Evolutionary conservation across 257 asterid species (phyloP).

Genomic region (Ophiorrhiza pumila): DNA sequence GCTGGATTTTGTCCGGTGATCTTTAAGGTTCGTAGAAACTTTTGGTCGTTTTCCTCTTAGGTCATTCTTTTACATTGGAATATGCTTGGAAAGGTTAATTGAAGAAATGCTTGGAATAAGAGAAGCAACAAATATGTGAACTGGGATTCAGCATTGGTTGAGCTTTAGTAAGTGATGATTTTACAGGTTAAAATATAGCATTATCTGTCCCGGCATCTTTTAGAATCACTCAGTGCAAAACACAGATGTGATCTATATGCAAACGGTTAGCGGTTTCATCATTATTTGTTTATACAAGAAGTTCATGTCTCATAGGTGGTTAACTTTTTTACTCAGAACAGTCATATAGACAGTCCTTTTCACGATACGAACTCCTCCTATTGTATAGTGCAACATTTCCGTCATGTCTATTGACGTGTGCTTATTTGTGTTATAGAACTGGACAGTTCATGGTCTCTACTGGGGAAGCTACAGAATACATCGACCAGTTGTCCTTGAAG

Average conservation of each 20-base stretch:
- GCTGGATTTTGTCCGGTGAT: background rate
- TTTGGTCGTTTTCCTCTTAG: background rate
- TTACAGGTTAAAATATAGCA: background rate
- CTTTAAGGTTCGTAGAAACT: background rate
- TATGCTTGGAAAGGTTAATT: background rate
- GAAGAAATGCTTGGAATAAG: slow-evolving; percentile 1
- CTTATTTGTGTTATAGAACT: slow-evolving; percentile 48
- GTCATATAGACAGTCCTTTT: background rate
- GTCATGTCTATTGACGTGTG: background rate
- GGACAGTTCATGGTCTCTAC: slow-evolving; percentile 92
- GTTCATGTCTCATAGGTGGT: too few species aligned
- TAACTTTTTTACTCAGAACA: too few species aligned
- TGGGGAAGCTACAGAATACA: slow-evolving; percentile 90
- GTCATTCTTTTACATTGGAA: background rate
- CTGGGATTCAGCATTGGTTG: background rate
- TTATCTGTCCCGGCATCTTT: background rate
- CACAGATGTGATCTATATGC: background rate
- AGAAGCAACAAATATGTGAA: background rate
- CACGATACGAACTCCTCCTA: background rate
- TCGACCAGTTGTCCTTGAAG: slow-evolving; percentile 59
- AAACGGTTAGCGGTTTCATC: background rate
- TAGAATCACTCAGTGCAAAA: background rate
- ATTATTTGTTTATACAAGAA: background rate
- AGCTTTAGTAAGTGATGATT: background rate
- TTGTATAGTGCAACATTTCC: background rate